These are phyloP conservation scores for Chalciporus sphaerocephalus DNA, from an alignment of 768 basidiomycete genomes.

Conservation along the genomic window DNA sequence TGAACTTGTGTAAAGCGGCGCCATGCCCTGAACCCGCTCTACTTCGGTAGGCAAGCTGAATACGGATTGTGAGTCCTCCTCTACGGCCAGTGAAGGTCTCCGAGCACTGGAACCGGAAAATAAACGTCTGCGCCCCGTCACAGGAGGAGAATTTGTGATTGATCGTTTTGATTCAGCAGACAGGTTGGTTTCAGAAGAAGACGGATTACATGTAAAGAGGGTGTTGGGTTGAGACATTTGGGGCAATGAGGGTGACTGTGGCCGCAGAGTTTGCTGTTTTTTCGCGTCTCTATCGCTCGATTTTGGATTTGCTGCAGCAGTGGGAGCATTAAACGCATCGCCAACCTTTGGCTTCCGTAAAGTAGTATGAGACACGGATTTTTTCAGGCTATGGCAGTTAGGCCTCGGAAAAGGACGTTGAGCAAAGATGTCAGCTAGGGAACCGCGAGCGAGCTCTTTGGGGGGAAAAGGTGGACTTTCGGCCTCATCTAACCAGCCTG, in stretches of 20 bases:
- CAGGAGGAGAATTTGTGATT: conserved; percentile 14
- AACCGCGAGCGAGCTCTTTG: neutral
- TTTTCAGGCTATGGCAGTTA: conserved; percentile 37
- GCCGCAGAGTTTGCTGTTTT: conserved; percentile 62
- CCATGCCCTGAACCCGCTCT: conserved; percentile 29
- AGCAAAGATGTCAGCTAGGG: conserved; percentile 2
- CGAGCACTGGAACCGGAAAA: conserved; percentile 56
- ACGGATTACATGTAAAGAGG: conserved; percentile 7
- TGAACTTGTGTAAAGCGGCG: conserved; percentile 27
- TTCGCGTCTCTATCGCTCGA: conserved; percentile 34
- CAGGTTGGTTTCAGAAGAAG: conserved; percentile 6
- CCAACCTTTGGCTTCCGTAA: conserved; percentile 31
- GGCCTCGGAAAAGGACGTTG: conserved; percentile 4
- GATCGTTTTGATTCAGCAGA: conserved; percentile 2
- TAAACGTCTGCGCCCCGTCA: conserved; percentile 45
- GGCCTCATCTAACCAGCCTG: neutral
- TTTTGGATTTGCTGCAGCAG: conserved; percentile 20
- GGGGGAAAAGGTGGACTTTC: neutral
- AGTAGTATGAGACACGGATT: conserved; percentile 55
- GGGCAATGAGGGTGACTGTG: conserved; percentile 50
- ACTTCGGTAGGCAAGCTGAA: conserved; percentile 49
- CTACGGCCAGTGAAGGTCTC: conserved; percentile 49
- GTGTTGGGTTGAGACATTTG: conserved; percentile 27
- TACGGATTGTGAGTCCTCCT: conserved; percentile 54
- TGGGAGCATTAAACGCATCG: conserved; percentile 23